Conservation (phyloP, 148 eudicot species). For the Cornus suecica region DNA sequence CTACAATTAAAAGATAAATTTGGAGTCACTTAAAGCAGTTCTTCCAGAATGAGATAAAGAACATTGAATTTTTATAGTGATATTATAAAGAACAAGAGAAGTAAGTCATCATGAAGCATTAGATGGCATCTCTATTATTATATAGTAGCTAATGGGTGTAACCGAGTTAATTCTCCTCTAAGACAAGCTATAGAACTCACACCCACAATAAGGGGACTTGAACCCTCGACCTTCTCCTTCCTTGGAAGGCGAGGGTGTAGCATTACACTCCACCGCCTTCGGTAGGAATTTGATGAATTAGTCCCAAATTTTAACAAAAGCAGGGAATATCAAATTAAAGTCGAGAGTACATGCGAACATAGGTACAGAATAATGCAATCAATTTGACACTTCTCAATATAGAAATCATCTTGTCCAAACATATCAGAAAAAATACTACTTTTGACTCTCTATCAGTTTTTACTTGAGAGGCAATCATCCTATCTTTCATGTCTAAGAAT, state of each 20-base stretch:
- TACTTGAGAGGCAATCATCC: neutral
- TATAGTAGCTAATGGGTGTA: neutral
- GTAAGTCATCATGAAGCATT: neutral
- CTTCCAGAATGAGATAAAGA: neutral
- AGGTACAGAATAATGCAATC: neutral
- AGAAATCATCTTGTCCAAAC: neutral
- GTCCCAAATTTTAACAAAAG: neutral
- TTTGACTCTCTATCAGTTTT: neutral
- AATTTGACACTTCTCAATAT: neutral
- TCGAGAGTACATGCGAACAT: neutral
- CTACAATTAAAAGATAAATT: conserved; percentile 39
- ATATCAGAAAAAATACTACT: neutral
- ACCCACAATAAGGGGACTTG: too few relatives aligned
- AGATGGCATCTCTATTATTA: neutral
- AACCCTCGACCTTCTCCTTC: too few relatives aligned
- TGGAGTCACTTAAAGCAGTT: neutral
- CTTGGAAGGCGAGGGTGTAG: too few relatives aligned
- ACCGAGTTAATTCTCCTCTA: neutral
- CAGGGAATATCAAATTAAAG: neutral
- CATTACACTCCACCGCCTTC: too few relatives aligned
- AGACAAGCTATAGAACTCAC: conserved; percentile 5
- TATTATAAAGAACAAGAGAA: neutral
- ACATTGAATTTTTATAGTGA: neutral
- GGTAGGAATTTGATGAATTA: neutral
- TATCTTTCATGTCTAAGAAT: neutral